A percentile compares a stretch with the other conserved stretches of the same genome.
Evolutionary conservation across 495 filamentous ascomycete genomes (phyloP).

Genomic region (Hamigera avellanea): DNA sequence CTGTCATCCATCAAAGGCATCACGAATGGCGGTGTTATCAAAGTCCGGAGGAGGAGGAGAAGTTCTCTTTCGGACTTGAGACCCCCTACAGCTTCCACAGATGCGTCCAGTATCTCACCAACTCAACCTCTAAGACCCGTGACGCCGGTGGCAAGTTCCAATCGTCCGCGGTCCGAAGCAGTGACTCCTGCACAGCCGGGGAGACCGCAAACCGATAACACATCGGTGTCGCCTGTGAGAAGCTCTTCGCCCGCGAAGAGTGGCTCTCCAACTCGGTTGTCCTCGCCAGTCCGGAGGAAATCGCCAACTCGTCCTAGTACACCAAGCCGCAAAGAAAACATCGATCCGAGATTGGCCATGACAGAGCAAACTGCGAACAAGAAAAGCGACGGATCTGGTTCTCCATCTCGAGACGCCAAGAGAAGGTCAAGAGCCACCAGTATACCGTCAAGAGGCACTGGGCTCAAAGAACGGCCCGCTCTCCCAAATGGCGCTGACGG

Average conservation of each 20-base stretch:
- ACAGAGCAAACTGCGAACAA: conserved; percentile 24
- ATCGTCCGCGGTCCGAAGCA: conserved; percentile 15
- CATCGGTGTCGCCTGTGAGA: conserved; percentile 18
- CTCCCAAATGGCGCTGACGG: conserved; percentile 25
- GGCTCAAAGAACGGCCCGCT: conserved; percentile 41
- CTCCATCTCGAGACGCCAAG: conserved; percentile 29
- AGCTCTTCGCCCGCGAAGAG: conserved; percentile 21
- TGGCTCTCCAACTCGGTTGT: conserved; percentile 18
- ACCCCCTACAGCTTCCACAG: conserved; percentile 37
- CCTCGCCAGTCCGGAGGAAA: conserved; percentile 22
- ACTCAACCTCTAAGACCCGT: conserved; percentile 21
- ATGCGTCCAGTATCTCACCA: conserved; percentile 23
- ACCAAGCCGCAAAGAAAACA: conserved; percentile 49
- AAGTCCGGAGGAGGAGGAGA: conserved; percentile 61
- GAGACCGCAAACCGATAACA: conserved; percentile 23
- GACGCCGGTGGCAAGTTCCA: conserved; percentile 20
- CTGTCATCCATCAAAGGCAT: conserved; percentile 25
- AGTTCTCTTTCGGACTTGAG: conserved; percentile 88
- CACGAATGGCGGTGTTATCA: conserved; percentile 27
- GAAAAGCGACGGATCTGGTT: conserved; percentile 26
- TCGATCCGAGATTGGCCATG: conserved; percentile 22
- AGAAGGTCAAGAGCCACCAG: conserved; percentile 40
- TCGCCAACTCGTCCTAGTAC: conserved; percentile 31
- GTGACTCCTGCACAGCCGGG: conserved; percentile 22
- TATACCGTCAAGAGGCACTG: conserved; percentile 38